phyloP scores from a whole-genome alignment of 1,284 basidiomycete species.

The Bjerkandera adusta region DNA sequence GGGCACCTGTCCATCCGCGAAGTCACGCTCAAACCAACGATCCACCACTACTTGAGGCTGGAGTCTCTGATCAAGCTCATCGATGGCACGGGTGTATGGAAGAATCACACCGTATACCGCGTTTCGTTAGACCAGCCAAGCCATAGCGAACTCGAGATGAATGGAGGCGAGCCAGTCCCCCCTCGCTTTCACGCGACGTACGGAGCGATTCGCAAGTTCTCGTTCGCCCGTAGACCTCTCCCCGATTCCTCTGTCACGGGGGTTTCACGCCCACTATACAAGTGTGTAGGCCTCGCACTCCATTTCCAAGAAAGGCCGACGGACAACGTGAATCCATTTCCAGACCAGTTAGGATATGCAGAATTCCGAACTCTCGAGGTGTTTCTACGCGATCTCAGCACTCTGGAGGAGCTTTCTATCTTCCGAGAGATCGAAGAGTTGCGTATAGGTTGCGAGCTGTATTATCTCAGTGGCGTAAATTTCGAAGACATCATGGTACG shows the following conservation, averaged over 20 bases:
- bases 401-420: too few species aligned
- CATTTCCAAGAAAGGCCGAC: neutral
- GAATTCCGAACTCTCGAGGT: too few species aligned
- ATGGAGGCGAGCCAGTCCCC: neutral
- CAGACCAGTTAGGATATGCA: too few species aligned
- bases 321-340: too few species aligned
- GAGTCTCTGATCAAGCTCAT: conserved; percentile 14
- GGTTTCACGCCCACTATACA: conserved; percentile 8
- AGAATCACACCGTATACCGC: neutral
- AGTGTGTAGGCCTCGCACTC: conserved; percentile 11
- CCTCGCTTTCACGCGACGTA: conserved; percentile 3
- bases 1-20: conserved; percentile 10
- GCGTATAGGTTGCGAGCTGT: too few species aligned
- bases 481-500: too few species aligned
- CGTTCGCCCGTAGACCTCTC: conserved; percentile 15
- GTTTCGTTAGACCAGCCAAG: neutral
- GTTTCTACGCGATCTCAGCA: too few species aligned
- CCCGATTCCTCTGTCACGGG: conserved; percentile 3
- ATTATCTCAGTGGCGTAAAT: too few species aligned
- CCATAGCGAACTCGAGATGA: neutral
- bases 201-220: conserved; percentile 8
- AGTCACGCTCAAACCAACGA: conserved; percentile 8
- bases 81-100: conserved; percentile 10
- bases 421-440: too few species aligned
- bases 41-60: conserved; percentile 1